These are phyloP conservation scores for Marasmius oreades DNA, from an alignment of 1,284 basidiomycete genomes.

Conservation along the genomic window DNA sequence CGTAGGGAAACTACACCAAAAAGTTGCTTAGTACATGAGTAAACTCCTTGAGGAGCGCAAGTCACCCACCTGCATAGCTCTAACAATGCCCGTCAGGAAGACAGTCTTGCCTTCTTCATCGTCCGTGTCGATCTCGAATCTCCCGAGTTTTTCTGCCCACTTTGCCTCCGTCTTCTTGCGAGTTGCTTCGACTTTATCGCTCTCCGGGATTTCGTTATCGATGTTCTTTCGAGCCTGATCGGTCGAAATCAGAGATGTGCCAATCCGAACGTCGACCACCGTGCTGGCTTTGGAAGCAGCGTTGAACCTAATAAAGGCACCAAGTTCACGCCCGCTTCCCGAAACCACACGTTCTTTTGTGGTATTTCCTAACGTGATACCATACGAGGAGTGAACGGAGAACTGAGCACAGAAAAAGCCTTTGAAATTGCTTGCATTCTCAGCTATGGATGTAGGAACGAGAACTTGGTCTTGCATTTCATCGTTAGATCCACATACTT, in stretches of 20 bases:
- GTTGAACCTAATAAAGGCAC: slow-evolving; percentile 58
- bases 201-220: slow-evolving; percentile 62
- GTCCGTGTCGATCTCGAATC: slow-evolving; percentile 54
- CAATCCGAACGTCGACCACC: slow-evolving; percentile 59
- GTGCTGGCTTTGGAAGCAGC: neutral
- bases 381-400: slow-evolving; percentile 48
- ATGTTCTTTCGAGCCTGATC: slow-evolving; percentile 69
- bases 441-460: slow-evolving; percentile 50
- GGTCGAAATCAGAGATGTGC: slow-evolving; percentile 76
- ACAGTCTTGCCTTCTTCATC: slow-evolving; percentile 48
- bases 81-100: slow-evolving; percentile 70
- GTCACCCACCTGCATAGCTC: slow-evolving; percentile 55
- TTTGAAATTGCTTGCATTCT: slow-evolving; percentile 44
- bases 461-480: slow-evolving; percentile 78
- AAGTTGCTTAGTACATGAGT: neutral
- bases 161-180: slow-evolving; percentile 50
- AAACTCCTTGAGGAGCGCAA: neutral
- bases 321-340: slow-evolving; percentile 43
- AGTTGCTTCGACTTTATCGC: slow-evolving; percentile 57
- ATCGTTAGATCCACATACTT: slow-evolving; percentile 68
- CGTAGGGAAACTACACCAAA: slow-evolving; percentile 67
- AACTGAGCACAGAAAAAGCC: slow-evolving; percentile 81
- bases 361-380: slow-evolving; percentile 28
- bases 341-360: slow-evolving; percentile 21
- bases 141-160: slow-evolving; percentile 74